Evolutionary conservation across 75 land plant species (phyloP).

Genomic region (Pinus taeda): DNA sequence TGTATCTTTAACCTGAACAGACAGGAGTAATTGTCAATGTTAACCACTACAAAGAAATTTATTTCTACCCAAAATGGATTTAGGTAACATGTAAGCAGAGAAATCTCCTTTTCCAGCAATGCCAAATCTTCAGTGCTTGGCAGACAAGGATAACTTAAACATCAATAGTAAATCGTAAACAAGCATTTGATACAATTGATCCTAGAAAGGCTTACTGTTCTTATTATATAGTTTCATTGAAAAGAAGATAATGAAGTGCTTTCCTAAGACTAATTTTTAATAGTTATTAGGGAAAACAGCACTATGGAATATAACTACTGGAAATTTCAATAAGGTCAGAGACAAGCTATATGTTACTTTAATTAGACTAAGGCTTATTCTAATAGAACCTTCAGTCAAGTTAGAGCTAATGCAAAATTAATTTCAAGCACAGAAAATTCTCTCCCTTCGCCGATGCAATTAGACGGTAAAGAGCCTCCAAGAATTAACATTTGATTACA

Average conservation of each 20-base stretch:
- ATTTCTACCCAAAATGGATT: not conserved
- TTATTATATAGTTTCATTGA: not conserved
- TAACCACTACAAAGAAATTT: not conserved
- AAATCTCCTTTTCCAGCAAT: not conserved
- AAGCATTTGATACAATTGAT: not conserved
- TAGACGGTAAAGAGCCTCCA: too few species aligned
- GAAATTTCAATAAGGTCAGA: not conserved
- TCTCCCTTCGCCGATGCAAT: too few species aligned
- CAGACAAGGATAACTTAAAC: not conserved
- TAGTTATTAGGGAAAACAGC: not conserved
- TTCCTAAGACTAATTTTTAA: not conserved
- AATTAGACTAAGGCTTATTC: too few species aligned
- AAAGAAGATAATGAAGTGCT: not conserved
- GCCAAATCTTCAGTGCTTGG: not conserved
- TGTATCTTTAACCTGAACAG: slow-evolving; percentile 55
- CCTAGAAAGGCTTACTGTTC: not conserved
- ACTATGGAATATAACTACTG: too few species aligned
- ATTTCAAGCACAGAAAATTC: too few species aligned
- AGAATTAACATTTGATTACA: too few species aligned
- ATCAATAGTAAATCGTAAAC: not conserved
- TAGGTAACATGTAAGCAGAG: not conserved
- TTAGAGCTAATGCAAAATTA: too few species aligned
- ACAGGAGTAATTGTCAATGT: not conserved
- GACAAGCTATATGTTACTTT: not conserved
- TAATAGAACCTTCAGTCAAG: too few species aligned